phyloP scores from a whole-genome alignment of 257 asterid species.

The Petunia axillaris region DNA sequence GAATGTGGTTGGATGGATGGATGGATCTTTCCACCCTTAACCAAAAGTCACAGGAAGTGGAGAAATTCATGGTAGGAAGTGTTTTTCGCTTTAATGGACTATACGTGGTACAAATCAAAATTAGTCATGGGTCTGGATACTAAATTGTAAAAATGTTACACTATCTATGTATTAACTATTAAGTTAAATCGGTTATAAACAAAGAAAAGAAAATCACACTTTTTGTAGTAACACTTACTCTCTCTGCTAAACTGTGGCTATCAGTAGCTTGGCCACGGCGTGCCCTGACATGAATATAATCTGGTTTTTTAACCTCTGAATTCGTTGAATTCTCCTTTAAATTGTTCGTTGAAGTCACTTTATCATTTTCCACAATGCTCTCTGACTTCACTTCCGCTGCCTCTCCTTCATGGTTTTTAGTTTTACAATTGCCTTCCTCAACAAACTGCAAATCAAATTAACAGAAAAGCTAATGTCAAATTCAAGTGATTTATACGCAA shows the following conservation, averaged over 20 bases:
- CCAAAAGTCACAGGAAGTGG: neutral
- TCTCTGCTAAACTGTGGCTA: conserved; percentile 83
- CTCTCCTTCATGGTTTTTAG: conserved; percentile 37
- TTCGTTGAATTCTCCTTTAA: conserved; percentile 48
- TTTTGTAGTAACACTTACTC: conserved; percentile 42
- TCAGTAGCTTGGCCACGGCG: conserved; percentile 88
- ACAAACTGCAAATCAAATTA: conserved; percentile 40
- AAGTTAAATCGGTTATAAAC: too few species aligned
- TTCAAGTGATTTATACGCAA: neutral
- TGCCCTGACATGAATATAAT: conserved; percentile 74
- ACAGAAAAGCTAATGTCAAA: neutral
- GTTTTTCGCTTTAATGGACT: too few species aligned
- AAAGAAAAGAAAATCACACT: too few species aligned
- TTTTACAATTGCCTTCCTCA: conserved; percentile 43
- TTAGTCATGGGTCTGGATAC: too few species aligned
- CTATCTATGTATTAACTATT: too few species aligned
- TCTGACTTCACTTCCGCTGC: conserved; percentile 59
- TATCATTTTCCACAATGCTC: conserved; percentile 47
- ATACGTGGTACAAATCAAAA: too few species aligned
- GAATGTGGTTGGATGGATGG: too few species aligned
- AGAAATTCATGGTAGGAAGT: too few species aligned
- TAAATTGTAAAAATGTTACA: too few species aligned
- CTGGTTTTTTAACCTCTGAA: conserved; percentile 51
- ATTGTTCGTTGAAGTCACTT: conserved; percentile 46
- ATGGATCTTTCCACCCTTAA: neutral